phyloP scores from a whole-genome alignment of 1,284 basidiomycete genomes.

The Sporisorium exsertum region DNA sequence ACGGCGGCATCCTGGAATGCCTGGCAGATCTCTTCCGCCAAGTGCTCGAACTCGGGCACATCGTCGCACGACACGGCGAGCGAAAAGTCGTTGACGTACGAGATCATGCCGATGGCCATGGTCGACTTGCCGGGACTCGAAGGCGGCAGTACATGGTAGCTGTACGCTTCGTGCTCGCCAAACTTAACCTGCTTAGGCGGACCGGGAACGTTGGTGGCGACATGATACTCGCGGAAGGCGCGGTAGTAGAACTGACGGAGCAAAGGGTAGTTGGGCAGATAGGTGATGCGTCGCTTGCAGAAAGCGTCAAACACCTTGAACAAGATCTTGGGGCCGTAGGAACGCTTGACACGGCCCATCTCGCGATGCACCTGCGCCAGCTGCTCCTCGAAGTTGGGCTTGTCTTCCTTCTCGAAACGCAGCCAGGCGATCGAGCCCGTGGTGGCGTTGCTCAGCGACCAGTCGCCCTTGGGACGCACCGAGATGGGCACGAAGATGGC shows the following conservation, averaged over 20 bases:
- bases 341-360: slow-evolving; percentile 65
- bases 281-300: slow-evolving; percentile 56
- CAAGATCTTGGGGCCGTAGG: slow-evolving; percentile 62
- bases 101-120: slow-evolving; percentile 68
- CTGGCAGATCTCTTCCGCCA: slow-evolving; percentile 61
- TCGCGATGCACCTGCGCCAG: slow-evolving; percentile 63
- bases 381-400: slow-evolving; percentile 52
- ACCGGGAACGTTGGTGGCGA: slow-evolving; percentile 67
- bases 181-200: slow-evolving; percentile 65
- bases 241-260: slow-evolving; percentile 62
- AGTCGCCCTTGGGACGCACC: slow-evolving; percentile 63
- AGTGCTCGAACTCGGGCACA: slow-evolving; percentile 59
- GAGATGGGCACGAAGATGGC: slow-evolving; percentile 68
- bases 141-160: slow-evolving; percentile 67
- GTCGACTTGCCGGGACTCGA: slow-evolving; percentile 66
- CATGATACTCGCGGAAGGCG: slow-evolving; percentile 66
- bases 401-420: slow-evolving; percentile 56
- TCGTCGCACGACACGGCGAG: slow-evolving; percentile 68
- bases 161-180: slow-evolving; percentile 65
- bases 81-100: slow-evolving; percentile 64
- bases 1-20: slow-evolving; percentile 63
- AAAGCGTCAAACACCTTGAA: slow-evolving; percentile 55
- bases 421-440: slow-evolving; percentile 67
- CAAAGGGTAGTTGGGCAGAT: slow-evolving; percentile 63
- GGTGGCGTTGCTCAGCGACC: slow-evolving; percentile 65